Conservation (phyloP, 352 stramenopile species). For the Pythium vanterpoolii region DNA sequence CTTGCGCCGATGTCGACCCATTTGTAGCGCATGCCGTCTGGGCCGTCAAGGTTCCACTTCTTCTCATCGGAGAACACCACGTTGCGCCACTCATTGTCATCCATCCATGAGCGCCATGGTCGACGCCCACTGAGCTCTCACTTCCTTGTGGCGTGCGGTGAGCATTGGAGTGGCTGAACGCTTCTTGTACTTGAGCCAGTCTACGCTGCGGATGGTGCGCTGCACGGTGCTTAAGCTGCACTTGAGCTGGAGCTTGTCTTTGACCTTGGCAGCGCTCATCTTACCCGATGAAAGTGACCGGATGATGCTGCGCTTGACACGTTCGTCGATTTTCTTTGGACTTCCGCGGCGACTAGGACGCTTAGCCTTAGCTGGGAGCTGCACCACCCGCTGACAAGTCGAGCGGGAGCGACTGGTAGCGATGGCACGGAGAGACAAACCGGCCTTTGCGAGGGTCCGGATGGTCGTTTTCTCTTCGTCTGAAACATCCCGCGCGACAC, state of each 20-base stretch:
- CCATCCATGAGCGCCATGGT: background rate
- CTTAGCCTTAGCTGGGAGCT: no score
- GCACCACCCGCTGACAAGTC: no score
- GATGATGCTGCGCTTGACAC: background rate
- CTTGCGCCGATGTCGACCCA: background rate
- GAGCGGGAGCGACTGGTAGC: no score
- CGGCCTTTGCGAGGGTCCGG: no score
- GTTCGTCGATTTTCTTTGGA: no score
- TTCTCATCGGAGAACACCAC: slow-evolving; percentile 1
- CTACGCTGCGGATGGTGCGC: background rate
- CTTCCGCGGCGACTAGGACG: no score
- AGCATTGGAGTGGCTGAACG: background rate
- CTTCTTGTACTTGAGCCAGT: slow-evolving; percentile 5
- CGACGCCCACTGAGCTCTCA: background rate
- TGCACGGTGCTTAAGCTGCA: background rate
- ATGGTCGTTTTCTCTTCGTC: no score
- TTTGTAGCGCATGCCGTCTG: background rate
- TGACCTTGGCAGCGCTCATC: background rate
- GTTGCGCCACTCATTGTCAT: background rate
- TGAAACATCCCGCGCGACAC: no score
- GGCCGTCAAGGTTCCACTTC: background rate
- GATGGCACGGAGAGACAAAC: no score
- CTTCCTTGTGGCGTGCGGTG: background rate
- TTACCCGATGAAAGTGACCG: background rate
- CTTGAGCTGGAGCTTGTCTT: background rate